A percentile compares a stretch with the other conserved stretches of the same genome.
These are phyloP conservation scores for Penicillium goetzii DNA, from an alignment of 495 filamentous ascomycete genomes.

Conservation along the genomic window DNA sequence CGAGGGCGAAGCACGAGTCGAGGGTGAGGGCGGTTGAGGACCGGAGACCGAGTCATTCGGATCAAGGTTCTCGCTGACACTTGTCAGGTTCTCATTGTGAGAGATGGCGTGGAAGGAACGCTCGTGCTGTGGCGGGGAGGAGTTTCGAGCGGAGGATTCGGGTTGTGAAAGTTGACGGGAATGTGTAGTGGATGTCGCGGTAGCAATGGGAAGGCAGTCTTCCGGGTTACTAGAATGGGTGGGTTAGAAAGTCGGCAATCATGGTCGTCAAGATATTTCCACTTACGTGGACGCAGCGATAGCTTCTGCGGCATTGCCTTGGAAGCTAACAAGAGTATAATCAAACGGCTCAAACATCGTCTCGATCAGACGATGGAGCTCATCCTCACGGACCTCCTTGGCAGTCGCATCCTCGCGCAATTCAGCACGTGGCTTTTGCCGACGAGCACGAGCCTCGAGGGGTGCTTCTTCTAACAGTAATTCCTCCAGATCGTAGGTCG, in stretches of 20 bases:
- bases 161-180: slow-evolving; percentile 46
- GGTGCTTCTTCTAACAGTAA: slow-evolving; percentile 93
- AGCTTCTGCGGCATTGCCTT: slow-evolving; percentile 48
- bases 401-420: slow-evolving; percentile 93
- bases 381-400: slow-evolving; percentile 92
- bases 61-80: slow-evolving; percentile 36
- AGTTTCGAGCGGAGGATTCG: slow-evolving; percentile 34
- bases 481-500: slow-evolving; percentile 96
- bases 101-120: slow-evolving; percentile 29
- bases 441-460: slow-evolving; percentile 85
- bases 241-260: background rate
- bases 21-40: slow-evolving; percentile 31
- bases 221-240: slow-evolving; percentile 42
- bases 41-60: slow-evolving; percentile 34
- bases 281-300: slow-evolving; percentile 44
- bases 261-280: background rate
- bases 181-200: slow-evolving; percentile 36
- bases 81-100: slow-evolving; percentile 31
- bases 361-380: slow-evolving; percentile 93
- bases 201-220: slow-evolving; percentile 41
- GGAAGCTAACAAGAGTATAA: slow-evolving; percentile 76
- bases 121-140: slow-evolving; percentile 36
- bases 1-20: slow-evolving; percentile 28
- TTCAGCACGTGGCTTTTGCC: slow-evolving; percentile 90
- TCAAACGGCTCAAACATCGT: slow-evolving; percentile 94